These are phyloP conservation scores for Phanerochaete sordida DNA, from an alignment of 768 basidiomycete species.

Conservation along the genomic window DNA sequence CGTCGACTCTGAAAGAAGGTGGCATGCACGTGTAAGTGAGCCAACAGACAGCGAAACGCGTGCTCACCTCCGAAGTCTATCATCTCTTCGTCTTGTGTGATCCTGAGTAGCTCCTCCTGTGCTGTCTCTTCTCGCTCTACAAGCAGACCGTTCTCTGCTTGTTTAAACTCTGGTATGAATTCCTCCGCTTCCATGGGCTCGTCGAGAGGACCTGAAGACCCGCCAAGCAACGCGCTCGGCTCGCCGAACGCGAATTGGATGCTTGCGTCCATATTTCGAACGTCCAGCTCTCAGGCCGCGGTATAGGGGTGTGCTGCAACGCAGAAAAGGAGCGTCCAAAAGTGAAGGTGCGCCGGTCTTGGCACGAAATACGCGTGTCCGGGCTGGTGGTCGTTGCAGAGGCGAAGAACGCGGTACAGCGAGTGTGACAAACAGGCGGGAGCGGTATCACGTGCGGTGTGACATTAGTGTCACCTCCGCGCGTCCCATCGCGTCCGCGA, in stretches of 20 bases:
- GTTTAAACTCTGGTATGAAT: neutral
- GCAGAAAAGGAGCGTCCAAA: neutral
- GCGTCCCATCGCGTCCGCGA: no score
- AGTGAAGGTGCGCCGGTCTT: neutral
- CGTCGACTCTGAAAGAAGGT: neutral
- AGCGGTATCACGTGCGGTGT: neutral
- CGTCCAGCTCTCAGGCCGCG: neutral
- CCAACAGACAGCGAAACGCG: neutral
- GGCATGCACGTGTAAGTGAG: neutral
- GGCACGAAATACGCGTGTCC: neutral
- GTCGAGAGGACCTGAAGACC: neutral
- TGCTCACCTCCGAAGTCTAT: slow-evolving; percentile 6
- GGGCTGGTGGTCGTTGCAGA: neutral
- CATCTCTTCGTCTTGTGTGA: neutral
- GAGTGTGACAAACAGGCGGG: neutral
- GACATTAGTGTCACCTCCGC: neutral
- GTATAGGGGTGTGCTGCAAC: no score
- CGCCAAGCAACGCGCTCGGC: slow-evolving; percentile 3
- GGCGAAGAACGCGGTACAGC: neutral
- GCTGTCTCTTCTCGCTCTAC: neutral
- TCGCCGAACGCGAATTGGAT: neutral
- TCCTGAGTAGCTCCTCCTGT: neutral
- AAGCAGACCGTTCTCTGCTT: no score
- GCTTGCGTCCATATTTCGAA: neutral
- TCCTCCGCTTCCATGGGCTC: neutral